phyloP scores from a whole-genome alignment of 1,284 basidiomycete species.

The Volvariella volvacea region DNA sequence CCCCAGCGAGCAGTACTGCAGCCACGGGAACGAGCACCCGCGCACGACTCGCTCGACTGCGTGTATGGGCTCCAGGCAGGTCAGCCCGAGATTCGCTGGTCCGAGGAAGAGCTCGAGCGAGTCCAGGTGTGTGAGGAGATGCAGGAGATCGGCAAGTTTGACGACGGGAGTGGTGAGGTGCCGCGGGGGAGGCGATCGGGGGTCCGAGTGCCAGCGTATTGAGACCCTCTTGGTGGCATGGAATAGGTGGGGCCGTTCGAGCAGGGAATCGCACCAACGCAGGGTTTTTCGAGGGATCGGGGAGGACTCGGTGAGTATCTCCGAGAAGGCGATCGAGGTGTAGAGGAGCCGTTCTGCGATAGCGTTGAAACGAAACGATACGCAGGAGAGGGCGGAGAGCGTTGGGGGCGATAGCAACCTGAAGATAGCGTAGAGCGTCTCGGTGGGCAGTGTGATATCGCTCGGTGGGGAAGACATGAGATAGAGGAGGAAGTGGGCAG shows the following conservation, averaged over 20 bases:
- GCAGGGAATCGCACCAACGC: constrained; percentile 47
- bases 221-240: constrained; percentile 38
- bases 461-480: constrained; percentile 4
- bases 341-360: constrained; percentile 56
- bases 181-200: constrained; percentile 19
- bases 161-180: constrained; percentile 26
- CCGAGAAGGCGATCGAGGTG: constrained; percentile 40
- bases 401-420: constrained; percentile 30
- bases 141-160: constrained; percentile 30
- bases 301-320: constrained; percentile 35
- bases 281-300: constrained; percentile 38
- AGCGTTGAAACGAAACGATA: constrained; percentile 44
- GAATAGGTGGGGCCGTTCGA: constrained; percentile 35
- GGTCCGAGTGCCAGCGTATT: constrained; percentile 45
- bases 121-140: constrained; percentile 35
- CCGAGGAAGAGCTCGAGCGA: constrained; percentile 52
- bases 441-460: constrained; percentile 41
- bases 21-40: constrained; percentile 28
- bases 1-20: constrained; percentile 45
- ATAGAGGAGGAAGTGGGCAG: neutral
- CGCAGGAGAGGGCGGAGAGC: constrained; percentile 35
- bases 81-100: constrained; percentile 28
- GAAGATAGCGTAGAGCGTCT: constrained; percentile 49
- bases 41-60: constrained; percentile 33
- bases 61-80: constrained; percentile 25